Conservation (phyloP, 768 basidiomycete genomes). For the Phylloporus rhodoxanthus region DNA sequence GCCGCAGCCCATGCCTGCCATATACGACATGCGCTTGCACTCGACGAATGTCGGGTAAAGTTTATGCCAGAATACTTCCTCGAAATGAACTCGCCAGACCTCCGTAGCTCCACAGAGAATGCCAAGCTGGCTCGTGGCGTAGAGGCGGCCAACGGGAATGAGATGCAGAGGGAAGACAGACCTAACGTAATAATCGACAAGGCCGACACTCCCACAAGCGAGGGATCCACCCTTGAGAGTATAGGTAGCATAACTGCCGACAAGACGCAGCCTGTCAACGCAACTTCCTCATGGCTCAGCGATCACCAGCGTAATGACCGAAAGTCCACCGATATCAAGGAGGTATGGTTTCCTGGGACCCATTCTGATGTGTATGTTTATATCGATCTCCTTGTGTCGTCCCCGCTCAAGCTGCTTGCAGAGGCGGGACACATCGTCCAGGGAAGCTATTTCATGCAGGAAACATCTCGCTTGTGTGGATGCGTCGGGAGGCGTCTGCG, state of each 20-base stretch:
- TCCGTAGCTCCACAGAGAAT: conserved; percentile 13
- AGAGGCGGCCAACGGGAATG: neutral
- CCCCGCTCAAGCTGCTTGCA: neutral
- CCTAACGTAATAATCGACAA: neutral
- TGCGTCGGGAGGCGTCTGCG: conserved; percentile 24
- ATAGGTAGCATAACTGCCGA: neutral
- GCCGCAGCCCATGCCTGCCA: conserved; percentile 49
- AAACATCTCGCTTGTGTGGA: conserved; percentile 24
- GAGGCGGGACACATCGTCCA: conserved; percentile 13
- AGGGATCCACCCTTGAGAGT: conserved; percentile 2
- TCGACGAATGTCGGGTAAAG: conserved; percentile 55
- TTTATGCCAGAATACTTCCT: conserved; percentile 41
- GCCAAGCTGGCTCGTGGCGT: conserved; percentile 13
- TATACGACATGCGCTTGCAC: conserved; percentile 58
- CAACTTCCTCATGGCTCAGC: neutral
- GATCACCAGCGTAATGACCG: neutral
- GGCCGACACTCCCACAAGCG: neutral
- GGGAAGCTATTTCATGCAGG: conserved; percentile 13
- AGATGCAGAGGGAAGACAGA: neutral
- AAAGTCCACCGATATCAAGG: conserved; percentile 32
- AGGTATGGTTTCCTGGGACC: conserved; percentile 58
- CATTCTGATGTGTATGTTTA: conserved; percentile 30
- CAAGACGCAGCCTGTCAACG: neutral
- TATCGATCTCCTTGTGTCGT: neutral
- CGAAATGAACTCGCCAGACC: conserved; percentile 22